phyloP scores from a whole-genome alignment of 2,329 filamentous ascomycete species.

The Ascochyta clinopodiicola region DNA sequence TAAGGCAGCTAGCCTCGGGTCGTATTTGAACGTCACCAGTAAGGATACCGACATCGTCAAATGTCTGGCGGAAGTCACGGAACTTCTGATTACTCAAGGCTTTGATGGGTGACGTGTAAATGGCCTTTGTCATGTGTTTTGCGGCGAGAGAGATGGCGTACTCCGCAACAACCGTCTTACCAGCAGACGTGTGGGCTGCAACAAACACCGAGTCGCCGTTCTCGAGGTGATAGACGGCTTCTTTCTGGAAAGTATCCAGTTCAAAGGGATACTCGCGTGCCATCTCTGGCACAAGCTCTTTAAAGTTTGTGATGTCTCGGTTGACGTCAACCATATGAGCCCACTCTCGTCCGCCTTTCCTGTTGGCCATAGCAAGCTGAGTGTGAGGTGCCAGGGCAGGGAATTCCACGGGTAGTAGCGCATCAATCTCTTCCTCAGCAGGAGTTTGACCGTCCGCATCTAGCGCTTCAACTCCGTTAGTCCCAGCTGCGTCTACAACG shows the following conservation, averaged over 20 bases:
- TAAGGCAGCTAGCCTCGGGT: slow-evolving; percentile 94
- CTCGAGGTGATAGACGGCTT: slow-evolving; percentile 96
- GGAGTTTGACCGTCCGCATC: slow-evolving; percentile 56
- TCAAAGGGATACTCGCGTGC: slow-evolving; percentile 96
- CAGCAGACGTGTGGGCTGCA: slow-evolving; percentile 94
- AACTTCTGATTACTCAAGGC: slow-evolving; percentile 99
- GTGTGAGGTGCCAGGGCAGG: slow-evolving; percentile 86
- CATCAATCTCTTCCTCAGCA: slow-evolving; percentile 74
- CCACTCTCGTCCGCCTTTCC: slow-evolving; percentile 85
- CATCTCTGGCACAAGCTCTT: slow-evolving; percentile 93
- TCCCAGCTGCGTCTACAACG: slow-evolving; percentile 29
- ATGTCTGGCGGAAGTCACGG: slow-evolving; percentile 86
- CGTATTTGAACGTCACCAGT: slow-evolving; percentile 98
- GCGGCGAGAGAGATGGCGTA: slow-evolving; percentile 95
- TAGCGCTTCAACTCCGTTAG: slow-evolving; percentile 39
- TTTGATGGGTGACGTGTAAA: slow-evolving; percentile 98
- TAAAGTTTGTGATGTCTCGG: slow-evolving; percentile 90
- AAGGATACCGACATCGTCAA: slow-evolving; percentile 95
- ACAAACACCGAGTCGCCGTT: slow-evolving; percentile 98
- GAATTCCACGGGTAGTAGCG: slow-evolving; percentile 88
- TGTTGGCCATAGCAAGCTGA: slow-evolving; percentile 73
- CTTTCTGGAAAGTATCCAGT: slow-evolving; percentile 97
- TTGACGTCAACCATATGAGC: slow-evolving; percentile 98
- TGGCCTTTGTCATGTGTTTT: slow-evolving; percentile 99
- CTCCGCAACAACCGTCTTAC: slow-evolving; percentile 97